phyloP scores from a whole-genome alignment of 1,284 basidiomycete species.

The Malassezia slooffiae region DNA sequence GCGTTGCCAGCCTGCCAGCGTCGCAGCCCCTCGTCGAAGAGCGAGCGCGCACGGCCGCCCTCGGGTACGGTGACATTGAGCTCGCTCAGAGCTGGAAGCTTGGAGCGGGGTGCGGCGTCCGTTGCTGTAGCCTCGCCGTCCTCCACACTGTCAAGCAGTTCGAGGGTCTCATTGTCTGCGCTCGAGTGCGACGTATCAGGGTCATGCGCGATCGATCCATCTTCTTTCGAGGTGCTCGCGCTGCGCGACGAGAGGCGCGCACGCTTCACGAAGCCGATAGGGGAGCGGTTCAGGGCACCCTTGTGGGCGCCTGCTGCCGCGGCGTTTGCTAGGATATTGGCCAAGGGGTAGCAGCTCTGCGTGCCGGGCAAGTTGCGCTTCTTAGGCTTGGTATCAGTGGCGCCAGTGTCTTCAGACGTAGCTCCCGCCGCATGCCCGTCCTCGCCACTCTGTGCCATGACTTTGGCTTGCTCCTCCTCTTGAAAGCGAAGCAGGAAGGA shows the following conservation, averaged over 20 bases:
- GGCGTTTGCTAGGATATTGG: constrained; percentile 16
- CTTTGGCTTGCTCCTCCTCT: constrained; percentile 34
- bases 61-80: no score
- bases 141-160: no score
- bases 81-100: no score
- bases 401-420: not conserved
- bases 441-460: constrained; percentile 10
- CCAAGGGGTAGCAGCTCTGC: constrained; percentile 16
- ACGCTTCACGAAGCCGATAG: constrained; percentile 16
- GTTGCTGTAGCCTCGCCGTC: no score
- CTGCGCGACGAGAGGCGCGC: constrained; percentile 15
- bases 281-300: constrained; percentile 7
- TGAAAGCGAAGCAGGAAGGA: constrained; percentile 38
- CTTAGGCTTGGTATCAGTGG: constrained; percentile 6
- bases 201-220: no score
- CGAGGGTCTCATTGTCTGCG: no score
- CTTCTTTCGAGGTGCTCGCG: no score
- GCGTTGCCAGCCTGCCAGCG: no score
- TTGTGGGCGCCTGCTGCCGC: constrained; percentile 6
- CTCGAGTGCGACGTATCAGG: no score
- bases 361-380: constrained; percentile 11
- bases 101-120: no score
- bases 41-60: no score
- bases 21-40: no score
- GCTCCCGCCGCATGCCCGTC: not conserved